phyloP scores from a whole-genome alignment of 192 early-diverging fungal species.

The Funneliformis geosporum region DNA sequence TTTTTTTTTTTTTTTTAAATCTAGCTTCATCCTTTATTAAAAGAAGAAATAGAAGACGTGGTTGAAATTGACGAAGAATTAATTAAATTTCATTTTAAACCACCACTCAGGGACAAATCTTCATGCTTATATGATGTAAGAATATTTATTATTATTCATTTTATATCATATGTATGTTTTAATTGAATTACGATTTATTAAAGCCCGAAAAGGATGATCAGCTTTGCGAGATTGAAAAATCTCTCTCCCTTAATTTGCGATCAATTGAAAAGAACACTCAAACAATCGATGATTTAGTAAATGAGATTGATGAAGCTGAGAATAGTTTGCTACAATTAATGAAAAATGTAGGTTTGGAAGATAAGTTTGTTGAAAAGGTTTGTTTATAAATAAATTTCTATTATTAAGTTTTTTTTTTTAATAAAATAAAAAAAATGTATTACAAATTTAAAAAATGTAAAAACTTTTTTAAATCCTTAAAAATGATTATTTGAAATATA shows the following conservation, averaged over 20 bases:
- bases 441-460: too few relatives aligned
- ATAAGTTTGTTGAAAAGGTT: not conserved
- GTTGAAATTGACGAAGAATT: slow-evolving; percentile 11
- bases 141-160: not conserved
- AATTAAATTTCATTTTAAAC: not conserved
- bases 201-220: slow-evolving; percentile 3
- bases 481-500: too few relatives aligned
- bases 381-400: too few relatives aligned
- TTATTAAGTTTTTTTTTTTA: too few relatives aligned
- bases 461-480: too few relatives aligned
- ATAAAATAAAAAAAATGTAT: too few relatives aligned
- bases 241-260: not conserved
- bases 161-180: not conserved
- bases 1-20: not conserved
- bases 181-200: not conserved
- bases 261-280: slow-evolving; percentile 1
- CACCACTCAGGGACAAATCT: not conserved
- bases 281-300: slow-evolving; percentile 3
- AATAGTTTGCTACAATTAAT: not conserved
- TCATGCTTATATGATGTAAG: not conserved
- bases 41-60: not conserved
- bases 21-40: slow-evolving; percentile 10
- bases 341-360: not conserved
- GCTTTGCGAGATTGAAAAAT: slow-evolving; percentile 6
- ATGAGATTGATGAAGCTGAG: not conserved